Evolutionary conservation across 2,329 filamentous ascomycete genomes (phyloP), one percentile per base, ranked within the genome.

Genomic region (Clonostachys byssicola): DNA sequence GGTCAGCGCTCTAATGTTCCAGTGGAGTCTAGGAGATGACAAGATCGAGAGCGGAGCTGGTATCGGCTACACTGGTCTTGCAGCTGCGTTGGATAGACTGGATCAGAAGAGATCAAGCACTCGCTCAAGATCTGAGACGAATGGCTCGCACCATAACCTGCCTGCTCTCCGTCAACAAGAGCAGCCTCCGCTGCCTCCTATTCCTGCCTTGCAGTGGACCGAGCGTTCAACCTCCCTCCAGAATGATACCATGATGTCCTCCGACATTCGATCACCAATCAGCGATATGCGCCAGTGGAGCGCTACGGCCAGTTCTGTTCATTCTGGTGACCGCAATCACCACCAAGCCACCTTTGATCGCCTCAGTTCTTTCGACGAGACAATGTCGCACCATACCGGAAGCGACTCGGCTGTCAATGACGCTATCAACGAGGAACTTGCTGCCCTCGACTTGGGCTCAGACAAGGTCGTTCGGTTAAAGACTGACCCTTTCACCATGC

Each of bases 41-140:
- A 79, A 76, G 58, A 75, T 78, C 14, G 81, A 85, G 53, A 75
- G 76, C 14, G 74, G 80, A 12, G 73, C 80, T 40, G 81, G 82
- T 16, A 85, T 86, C 42, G 85, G 85, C 40, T 88, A 85, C 57
- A 83, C 82, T 2, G 82, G 82, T 5, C 72, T 88, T 8, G 78
- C 80, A 1, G 83, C 83, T 10, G 83, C 83, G 4, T 72, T 88
- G 12, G 79, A 85, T 41, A 59, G 57, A 35, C 58, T 61, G 42
- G 62, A 65, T 12, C 53, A 54, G 9, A 50, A 44, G 33, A 49
- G 44, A 34, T 18, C 18, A 10, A 34, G 10, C 18, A 39, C 45
- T 43, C 36, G 42, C 23, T 16, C 13, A 30, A 12, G 34, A 41
- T 30, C 35, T 23, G 39, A 36, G 10, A 33, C 35, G 38, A 12